Conservation (phyloP, 768 basidiomycete species). For the Albatrellus ellisii region DNA sequence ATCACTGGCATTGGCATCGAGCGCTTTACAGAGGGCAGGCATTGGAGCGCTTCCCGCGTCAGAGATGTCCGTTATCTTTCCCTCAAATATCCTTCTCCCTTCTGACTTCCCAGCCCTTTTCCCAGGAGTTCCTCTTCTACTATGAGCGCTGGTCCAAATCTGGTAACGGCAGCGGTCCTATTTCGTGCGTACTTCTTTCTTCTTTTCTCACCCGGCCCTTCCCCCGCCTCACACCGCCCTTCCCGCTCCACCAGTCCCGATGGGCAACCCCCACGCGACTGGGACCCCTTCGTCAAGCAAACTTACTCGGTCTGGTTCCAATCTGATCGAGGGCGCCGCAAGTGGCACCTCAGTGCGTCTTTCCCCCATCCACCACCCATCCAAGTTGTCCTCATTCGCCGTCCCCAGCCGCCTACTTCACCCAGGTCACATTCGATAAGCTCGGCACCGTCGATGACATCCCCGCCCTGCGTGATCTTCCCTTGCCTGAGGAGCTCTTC, state of each 20-base stretch:
- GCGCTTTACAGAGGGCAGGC: slow-evolving; percentile 69
- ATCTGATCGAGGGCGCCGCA: slow-evolving; percentile 14
- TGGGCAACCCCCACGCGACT: slow-evolving; percentile 27
- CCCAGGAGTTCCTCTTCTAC: slow-evolving; percentile 42
- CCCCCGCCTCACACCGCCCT: slow-evolving; percentile 10
- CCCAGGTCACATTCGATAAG: slow-evolving; percentile 58
- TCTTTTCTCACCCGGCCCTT: slow-evolving; percentile 8
- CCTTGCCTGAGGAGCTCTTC: slow-evolving; percentile 69
- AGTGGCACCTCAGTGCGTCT: slow-evolving; percentile 39
- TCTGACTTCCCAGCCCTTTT: slow-evolving; percentile 5
- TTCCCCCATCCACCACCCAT: background rate
- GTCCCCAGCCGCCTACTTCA: slow-evolving; percentile 67
- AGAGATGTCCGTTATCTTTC: slow-evolving; percentile 25
- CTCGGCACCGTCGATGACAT: slow-evolving; percentile 63
- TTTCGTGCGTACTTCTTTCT: no score
- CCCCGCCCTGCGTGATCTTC: slow-evolving; percentile 47
- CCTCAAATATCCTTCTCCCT: background rate
- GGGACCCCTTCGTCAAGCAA: slow-evolving; percentile 36
- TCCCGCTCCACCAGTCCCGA: slow-evolving; percentile 16
- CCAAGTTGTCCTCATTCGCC: background rate
- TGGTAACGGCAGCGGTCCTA: slow-evolving; percentile 20
- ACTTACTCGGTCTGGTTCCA: slow-evolving; percentile 31
- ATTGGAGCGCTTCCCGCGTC: slow-evolving; percentile 75
- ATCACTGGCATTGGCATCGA: slow-evolving; percentile 78
- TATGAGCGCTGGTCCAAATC: slow-evolving; percentile 35